These are phyloP conservation scores for Marasmius oreades DNA, from an alignment of 1,284 basidiomycete genomes.

Conservation along the genomic window DNA sequence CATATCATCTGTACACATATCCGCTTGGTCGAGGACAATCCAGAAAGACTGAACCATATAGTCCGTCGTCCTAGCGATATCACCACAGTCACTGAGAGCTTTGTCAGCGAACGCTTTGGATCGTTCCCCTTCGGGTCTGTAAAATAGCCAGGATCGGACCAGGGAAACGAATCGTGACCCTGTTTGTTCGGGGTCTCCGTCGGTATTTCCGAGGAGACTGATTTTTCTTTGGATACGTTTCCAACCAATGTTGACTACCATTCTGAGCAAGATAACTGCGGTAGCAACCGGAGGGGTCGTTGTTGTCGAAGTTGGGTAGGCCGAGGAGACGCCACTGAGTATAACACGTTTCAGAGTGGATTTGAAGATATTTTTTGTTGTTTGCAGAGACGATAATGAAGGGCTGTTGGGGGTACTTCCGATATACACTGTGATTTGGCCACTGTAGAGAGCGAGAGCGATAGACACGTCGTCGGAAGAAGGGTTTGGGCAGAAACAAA, in stretches of 20 bases:
- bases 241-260: constrained; percentile 8
- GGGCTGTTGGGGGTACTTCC: background rate
- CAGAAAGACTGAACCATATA: constrained; percentile 14
- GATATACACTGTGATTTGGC: constrained; percentile 9
- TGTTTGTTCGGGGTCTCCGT: constrained; percentile 4
- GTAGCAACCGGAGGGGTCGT: background rate
- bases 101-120: constrained; percentile 11
- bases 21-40: constrained; percentile 7
- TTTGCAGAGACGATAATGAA: background rate
- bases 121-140: constrained; percentile 12
- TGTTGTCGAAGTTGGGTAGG: too few relatives aligned
- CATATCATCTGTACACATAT: background rate
- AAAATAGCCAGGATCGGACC: constrained; percentile 11
- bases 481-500: constrained; percentile 7
- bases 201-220: constrained; percentile 5
- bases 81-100: constrained; percentile 3
- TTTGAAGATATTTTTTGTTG: background rate
- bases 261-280: constrained; percentile 6
- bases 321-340: background rate
- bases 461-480: constrained; percentile 8
- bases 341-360: constrained; percentile 2
- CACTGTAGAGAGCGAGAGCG: constrained; percentile 8
- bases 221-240: constrained; percentile 11
- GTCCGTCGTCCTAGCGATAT: constrained; percentile 5
- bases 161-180: constrained; percentile 8